Evolutionary conservation across 2,329 filamentous ascomycete species (phyloP), one percentile per base, ranked within the genome.

Genomic region (Aspergillus sp.): DNA sequence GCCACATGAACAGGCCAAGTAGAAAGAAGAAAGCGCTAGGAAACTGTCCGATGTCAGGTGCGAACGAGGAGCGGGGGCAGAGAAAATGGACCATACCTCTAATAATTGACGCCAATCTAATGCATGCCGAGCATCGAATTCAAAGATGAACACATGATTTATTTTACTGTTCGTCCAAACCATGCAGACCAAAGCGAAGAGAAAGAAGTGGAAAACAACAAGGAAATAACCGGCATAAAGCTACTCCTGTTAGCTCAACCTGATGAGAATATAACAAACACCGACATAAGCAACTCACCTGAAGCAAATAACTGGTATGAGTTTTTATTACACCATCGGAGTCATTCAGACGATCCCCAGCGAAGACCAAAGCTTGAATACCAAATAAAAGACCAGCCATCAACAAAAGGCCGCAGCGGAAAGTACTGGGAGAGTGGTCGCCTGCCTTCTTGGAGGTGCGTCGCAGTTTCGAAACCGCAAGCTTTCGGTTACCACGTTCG

Each of bases 121-220:
- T 51, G 85, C 81, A 63, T 93, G 83, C 45, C 91, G 78, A 42
- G 85, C 83, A 71, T 97, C 90, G 60, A 95, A 93, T 68, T 98
- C 93, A 61, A 98, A 98, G 54, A 97, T 89, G 65, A 96, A 96
- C 42, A 85, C 81, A 64, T 97, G 97, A 63, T 98, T 98, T 68
- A 98, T 88, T 67, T 91, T 94, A 62, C 85, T 83, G 40, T 73
- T 73, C 5, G 82, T 81, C 89, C 91, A 98, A 11, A 95, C 69
- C 44, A 83, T 82, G 63, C 90, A 95, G 58, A 90, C 84, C 31
- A 95, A 59, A 58, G 86, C 89, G 60, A 97, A 97, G n/a, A 94
- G 70, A 7, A 85, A 71, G 58, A 94, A 85, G 13, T 97, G 74
- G 36, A 89, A 76, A 5, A 94, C 76, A 66, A 88, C 83, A 27